Evolutionary conservation across 2,329 filamentous ascomycete genomes (phyloP), one percentile per base, ranked within the genome.

Genomic region (Sphaerulina vaccinii): DNA sequence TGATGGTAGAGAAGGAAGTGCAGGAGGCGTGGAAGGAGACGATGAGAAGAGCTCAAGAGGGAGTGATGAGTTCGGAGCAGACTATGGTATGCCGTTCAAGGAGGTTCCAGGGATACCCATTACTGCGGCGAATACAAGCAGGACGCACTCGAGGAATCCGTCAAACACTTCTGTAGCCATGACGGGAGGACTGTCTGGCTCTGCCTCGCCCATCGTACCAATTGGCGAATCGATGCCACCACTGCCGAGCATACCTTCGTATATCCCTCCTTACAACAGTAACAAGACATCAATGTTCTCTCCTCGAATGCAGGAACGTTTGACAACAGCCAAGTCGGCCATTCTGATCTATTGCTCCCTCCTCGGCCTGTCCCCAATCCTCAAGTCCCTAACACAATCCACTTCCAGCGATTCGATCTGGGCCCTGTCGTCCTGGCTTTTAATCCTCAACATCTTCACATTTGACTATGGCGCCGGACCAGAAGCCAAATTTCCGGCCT

Each of bases 371-470:
- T 95, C 89, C 36, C 93, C 93, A 0, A 97, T 99, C 58, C 83
- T 99, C 56, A 96, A 96, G 70, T 96, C 91, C 1, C 81, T 99
- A n/a, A 99, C 93, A 0, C 82, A 82, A 44, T 96, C 91, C 4
- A 97, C 92, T 3, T 92, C 89, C 6, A 87, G 83, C 50, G 93
- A 99, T 77, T 93, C 87, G 37, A 99, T 99, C 68, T 99, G 93
- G 93, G 90, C 93, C 52, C 87, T 99, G 76, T 93, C 89, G 44
- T 91, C 89, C 65, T 93, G 90, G 84, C 79, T 99, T 38, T 82
- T 99, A 57, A 82, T 88, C 64, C 92, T 96, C 72, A 99, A 99
- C 70, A 90, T 97, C 56, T 95, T 96, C 72, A 96, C 95, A 69
- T 97, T 96, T 67, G 93, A 99, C 76, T 99, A 99, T 70, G 88